Evolutionary conservation across 2,329 filamentous ascomycete genomes (phyloP), one percentile per base, ranked within the genome.

Genomic region (Penicillium sp.): DNA sequence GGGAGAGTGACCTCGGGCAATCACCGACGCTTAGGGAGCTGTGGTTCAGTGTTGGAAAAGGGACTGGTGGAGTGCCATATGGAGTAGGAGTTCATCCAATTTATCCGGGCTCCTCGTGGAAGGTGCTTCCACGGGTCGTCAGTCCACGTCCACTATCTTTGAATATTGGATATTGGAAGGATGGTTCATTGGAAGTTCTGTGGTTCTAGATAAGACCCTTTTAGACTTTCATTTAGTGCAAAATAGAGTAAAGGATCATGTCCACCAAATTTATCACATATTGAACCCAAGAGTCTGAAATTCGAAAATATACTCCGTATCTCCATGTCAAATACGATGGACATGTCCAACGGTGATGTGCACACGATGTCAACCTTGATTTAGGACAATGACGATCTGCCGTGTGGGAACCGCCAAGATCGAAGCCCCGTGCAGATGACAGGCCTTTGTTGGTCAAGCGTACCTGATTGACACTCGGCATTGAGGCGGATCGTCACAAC

Each of bases 321-420:
- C n/a, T n/a, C n/a, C n/a, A 16, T 18, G 22, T 36, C 14, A 36
- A 11, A 10, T 19, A 18, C 18, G 11, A 36, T 18, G 18, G 6
- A 25, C 7, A 27, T n/a, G 22, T 25, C 5, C 22, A 14, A 57
- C 48, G 46, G 46, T 52, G 54, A 58, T 55, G 50, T 53, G 53
- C 56, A 53, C 37, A 51, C 35, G 35, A 40, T 46, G 41, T 30
- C 53, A 59, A 54, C 52, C 50, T 52, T 55, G 46, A 56, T 52
- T 57, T 59, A 57, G 46, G 62, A 57, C 56, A 66, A 65, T 65
- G 65, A 61, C 65, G 65, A 68, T 68, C 65, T 68, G 65, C 65
- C 65, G 65, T 62, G 59, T 65, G 60, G 60, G 58, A 61, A 65
- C 64, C 54, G 64, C 64, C 63, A 64, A 64, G 62, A 60, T 58